phyloP scores from a whole-genome alignment of 805 yeast genomes.

The Cyberlindnera japonica region DNA sequence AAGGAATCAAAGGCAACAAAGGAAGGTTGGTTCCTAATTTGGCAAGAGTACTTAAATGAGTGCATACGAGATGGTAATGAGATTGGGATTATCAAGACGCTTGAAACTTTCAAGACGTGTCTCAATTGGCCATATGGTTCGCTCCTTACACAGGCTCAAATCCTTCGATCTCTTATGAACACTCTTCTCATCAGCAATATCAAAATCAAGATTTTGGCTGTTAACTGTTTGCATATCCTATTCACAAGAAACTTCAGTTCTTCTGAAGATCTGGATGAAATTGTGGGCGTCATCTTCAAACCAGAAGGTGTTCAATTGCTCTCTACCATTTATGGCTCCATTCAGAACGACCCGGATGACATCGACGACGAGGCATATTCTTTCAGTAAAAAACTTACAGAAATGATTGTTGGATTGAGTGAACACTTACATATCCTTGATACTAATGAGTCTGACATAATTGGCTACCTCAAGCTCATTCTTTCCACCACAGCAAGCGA shows the following conservation, averaged over 20 bases:
- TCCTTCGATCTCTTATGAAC: conserved; percentile 58
- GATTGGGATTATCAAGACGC: conserved; percentile 56
- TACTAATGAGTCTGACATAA: conserved; percentile 52
- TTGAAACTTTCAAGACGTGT: conserved; percentile 84
- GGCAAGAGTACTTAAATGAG: conserved; percentile 57
- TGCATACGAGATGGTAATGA: conserved; percentile 38
- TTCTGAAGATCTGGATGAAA: conserved; percentile 66
- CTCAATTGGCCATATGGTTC: conserved; percentile 87
- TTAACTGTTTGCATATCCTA: conserved; percentile 86
- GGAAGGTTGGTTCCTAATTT: conserved; percentile 84
- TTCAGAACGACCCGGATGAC: conserved; percentile 58
- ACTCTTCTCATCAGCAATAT: conserved; percentile 58
- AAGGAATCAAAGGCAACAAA: conserved; percentile 60
- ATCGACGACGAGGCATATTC: conserved; percentile 79
- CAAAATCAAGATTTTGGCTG: conserved; percentile 72
- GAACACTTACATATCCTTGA: conserved; percentile 61
- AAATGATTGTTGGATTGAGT: conserved; percentile 84
- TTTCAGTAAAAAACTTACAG: conserved; percentile 83
- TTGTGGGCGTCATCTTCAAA: conserved; percentile 75
- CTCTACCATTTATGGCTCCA: conserved; percentile 53
- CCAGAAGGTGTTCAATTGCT: conserved; percentile 71
- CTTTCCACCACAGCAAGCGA: conserved; percentile 79
- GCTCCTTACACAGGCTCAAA: conserved; percentile 62
- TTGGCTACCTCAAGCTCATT: conserved; percentile 68
- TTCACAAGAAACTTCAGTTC: conserved; percentile 73